Evolutionary conservation across 495 filamentous ascomycete genomes (phyloP).

Genomic region (Neurospora tetrasperma): DNA sequence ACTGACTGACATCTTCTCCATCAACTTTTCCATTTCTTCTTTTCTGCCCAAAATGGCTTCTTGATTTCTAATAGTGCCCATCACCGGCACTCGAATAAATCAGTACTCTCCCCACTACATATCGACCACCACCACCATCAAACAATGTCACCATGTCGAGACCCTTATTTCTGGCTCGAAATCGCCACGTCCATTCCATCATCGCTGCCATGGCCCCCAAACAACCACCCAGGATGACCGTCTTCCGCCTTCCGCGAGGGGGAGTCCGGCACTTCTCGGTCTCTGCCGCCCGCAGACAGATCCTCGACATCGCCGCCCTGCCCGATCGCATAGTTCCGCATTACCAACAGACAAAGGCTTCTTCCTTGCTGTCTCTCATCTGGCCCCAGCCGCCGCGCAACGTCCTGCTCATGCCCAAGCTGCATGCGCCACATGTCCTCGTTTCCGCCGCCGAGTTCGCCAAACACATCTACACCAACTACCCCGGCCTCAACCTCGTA

Average conservation of each 20-base stretch:
- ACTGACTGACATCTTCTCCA: not conserved
- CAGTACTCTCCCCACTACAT: not conserved
- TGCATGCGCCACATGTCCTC: conserved; percentile 59
- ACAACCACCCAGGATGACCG: conserved; percentile 3
- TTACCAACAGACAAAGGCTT: conserved; percentile 35
- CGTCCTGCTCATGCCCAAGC: conserved; percentile 81
- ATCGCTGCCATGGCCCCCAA: conserved; percentile 4
- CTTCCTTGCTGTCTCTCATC: conserved; percentile 65
- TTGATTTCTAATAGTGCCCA: not conserved
- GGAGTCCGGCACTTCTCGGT: conserved; percentile 34
- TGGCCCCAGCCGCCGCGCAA: conserved; percentile 87
- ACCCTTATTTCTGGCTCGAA: conserved; percentile 10
- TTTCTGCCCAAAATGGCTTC: not conserved
- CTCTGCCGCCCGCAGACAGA: conserved; percentile 28
- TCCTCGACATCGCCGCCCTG: conserved; percentile 41
- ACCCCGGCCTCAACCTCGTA: conserved; percentile 71
- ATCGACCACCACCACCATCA: not conserved
- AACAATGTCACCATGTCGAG: conserved; percentile 22
- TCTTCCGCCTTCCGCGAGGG: not conserved
- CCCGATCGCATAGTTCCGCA: conserved; percentile 43
- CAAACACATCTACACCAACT: conserved; percentile 68
- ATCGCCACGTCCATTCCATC: conserved; percentile 8
- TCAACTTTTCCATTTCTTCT: not conserved
- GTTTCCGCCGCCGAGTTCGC: conserved; percentile 67
- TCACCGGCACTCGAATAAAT: not conserved